These are phyloP conservation scores for Mortierella sp. DNA, from an alignment of 371 early-diverging fungal genomes.

Conservation along the genomic window DNA sequence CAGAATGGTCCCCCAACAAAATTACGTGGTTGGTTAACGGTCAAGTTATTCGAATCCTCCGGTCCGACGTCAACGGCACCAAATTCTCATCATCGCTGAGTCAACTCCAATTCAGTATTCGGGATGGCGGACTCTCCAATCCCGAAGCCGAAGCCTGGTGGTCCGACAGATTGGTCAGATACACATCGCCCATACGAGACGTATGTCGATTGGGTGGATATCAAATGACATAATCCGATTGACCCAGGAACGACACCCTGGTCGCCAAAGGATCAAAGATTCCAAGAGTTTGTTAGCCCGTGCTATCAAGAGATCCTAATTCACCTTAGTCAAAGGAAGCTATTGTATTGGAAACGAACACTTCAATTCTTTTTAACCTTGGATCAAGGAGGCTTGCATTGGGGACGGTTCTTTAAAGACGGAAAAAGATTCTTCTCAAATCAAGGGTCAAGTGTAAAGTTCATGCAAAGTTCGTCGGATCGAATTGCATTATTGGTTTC, in stretches of 20 bases:
- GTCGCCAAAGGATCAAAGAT: constrained; percentile 44
- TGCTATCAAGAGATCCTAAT: constrained; percentile 10
- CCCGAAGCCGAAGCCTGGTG: constrained; percentile 69
- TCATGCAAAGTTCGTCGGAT: background rate
- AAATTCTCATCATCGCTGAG: constrained; percentile 67
- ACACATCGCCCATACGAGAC: constrained; percentile 25
- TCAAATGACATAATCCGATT: constrained; percentile 28
- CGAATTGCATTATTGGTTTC: background rate
- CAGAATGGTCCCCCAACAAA: constrained; percentile 71
- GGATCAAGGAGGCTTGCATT: constrained; percentile 43
- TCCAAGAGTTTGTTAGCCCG: constrained; percentile 38
- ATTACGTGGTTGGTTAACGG: constrained; percentile 68
- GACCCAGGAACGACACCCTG: constrained; percentile 31
- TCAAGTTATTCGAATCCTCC: constrained; percentile 59
- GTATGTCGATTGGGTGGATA: constrained; percentile 43
- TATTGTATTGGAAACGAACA: constrained; percentile 30
- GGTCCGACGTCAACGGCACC: constrained; percentile 57
- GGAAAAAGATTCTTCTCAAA: constrained; percentile 14
- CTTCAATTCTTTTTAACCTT: constrained; percentile 35
- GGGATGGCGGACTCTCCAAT: constrained; percentile 74
- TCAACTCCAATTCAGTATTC: constrained; percentile 74
- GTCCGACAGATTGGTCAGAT: constrained; percentile 67
- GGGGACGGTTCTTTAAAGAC: constrained; percentile 28
- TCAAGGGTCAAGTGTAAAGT: background rate
- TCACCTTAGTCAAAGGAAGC: constrained; percentile 37